These are phyloP conservation scores for Turritis glabra DNA, from an alignment of 345 rosid genomes.

Conservation along the genomic window DNA sequence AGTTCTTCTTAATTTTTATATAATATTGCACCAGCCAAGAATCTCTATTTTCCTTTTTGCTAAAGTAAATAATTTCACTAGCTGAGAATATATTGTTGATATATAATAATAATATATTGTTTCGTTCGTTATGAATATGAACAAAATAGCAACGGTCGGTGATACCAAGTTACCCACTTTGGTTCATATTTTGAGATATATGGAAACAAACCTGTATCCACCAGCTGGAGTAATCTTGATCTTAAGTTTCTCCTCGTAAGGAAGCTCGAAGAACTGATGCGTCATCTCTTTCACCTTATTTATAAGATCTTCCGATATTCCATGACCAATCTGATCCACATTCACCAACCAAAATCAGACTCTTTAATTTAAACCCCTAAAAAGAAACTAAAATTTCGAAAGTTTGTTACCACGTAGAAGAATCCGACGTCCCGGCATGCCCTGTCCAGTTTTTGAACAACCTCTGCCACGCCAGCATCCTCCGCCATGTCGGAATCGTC, in stretches of 20 bases:
- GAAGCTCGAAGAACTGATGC: slow-evolving; percentile 53
- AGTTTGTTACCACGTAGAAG: slow-evolving; percentile 69
- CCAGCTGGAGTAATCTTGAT: slow-evolving; percentile 63
- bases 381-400: not conserved
- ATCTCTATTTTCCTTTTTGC: not conserved
- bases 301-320: slow-evolving; percentile 59
- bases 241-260: slow-evolving; percentile 62
- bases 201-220: slow-evolving; percentile 65
- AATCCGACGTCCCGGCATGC: slow-evolving; percentile 91
- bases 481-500: slow-evolving; percentile 59
- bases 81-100: not conserved
- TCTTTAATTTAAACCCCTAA: slow-evolving; percentile 39
- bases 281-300: slow-evolving; percentile 51
- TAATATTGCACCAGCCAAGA: not conserved
- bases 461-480: slow-evolving; percentile 56
- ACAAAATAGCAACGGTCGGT: not conserved
- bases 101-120: not conserved
- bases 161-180: not conserved
- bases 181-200: not conserved
- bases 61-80: not conserved
- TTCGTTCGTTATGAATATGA: not conserved
- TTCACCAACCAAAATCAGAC: slow-evolving; percentile 37
- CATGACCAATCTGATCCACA: slow-evolving; percentile 67
- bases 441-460: slow-evolving; percentile 61
- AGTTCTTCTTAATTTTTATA: too few species aligned